These are phyloP conservation scores for Sphaceloma murrayae DNA, from an alignment of 2,329 filamentous ascomycete genomes.

Conservation along the genomic window DNA sequence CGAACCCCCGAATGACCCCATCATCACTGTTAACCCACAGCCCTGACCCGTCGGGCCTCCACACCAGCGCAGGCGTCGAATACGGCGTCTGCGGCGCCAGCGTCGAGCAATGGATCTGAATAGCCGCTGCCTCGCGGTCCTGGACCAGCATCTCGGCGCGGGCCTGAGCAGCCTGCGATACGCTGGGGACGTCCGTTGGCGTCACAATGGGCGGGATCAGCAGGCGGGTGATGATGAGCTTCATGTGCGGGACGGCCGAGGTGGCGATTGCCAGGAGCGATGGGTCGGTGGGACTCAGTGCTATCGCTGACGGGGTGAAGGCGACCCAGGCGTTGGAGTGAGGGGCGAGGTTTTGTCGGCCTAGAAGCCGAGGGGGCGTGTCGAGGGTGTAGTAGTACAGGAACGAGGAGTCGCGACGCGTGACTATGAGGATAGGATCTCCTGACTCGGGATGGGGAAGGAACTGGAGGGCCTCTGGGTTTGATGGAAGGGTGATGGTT, in stretches of 20 bases:
- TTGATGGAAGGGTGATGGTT: slow-evolving; percentile 39
- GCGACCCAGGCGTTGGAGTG: slow-evolving; percentile 55
- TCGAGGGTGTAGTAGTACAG: slow-evolving; percentile 46
- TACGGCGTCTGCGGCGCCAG: slow-evolving; percentile 56
- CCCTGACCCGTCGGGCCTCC: slow-evolving; percentile 52
- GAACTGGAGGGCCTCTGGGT: slow-evolving; percentile 50
- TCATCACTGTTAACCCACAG: slow-evolving; percentile 59
- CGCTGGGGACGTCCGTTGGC: slow-evolving; percentile 7
- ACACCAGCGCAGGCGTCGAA: slow-evolving; percentile 52
- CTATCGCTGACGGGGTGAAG: slow-evolving; percentile 51
- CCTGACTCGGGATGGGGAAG: slow-evolving; percentile 40
- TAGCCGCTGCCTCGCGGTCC: slow-evolving; percentile 50
- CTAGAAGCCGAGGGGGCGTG: slow-evolving; percentile 36
- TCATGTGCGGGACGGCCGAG: slow-evolving; percentile 52
- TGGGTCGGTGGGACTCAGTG: slow-evolving; percentile 46
- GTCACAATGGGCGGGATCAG: slow-evolving; percentile 38
- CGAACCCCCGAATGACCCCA: slow-evolving; percentile 51
- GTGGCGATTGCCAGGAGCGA: slow-evolving; percentile 50
- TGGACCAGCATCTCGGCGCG: slow-evolving; percentile 43
- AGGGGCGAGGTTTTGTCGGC: slow-evolving; percentile 52
- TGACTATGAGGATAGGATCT: slow-evolving; percentile 43
- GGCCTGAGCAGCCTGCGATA: slow-evolving; percentile 38
- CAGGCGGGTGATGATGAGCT: slow-evolving; percentile 50
- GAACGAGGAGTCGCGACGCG: slow-evolving; percentile 49
- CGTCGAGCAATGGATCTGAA: slow-evolving; percentile 50